Evolutionary conservation across 2,329 filamentous ascomycete species (phyloP).

Genomic region (Paraconiothyrium brasiliense): DNA sequence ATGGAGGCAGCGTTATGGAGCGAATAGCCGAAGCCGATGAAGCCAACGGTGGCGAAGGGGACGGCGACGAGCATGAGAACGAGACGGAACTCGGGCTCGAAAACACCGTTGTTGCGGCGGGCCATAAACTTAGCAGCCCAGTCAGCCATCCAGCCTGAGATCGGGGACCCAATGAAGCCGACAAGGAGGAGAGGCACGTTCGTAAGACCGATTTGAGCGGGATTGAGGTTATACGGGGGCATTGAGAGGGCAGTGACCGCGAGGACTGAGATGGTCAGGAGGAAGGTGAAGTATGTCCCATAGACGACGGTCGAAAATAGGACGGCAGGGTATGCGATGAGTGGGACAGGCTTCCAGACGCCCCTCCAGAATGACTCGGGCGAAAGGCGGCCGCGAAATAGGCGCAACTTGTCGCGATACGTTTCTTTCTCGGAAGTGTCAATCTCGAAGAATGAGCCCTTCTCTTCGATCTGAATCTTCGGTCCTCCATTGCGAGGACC

Average conservation of each 20-base stretch:
- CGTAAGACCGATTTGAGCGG: slow-evolving; percentile 80
- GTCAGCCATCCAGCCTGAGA: slow-evolving; percentile 79
- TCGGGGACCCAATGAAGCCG: slow-evolving; percentile 75
- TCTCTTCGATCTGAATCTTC: slow-evolving; percentile 35
- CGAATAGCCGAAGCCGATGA: slow-evolving; percentile 54
- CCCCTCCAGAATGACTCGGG: slow-evolving; percentile 46
- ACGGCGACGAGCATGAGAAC: slow-evolving; percentile 45
- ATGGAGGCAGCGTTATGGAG: slow-evolving; percentile 40
- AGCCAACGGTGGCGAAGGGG: slow-evolving; percentile 48
- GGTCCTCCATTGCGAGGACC: slow-evolving; percentile 29
- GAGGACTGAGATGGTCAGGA: slow-evolving; percentile 86
- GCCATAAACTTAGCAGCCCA: slow-evolving; percentile 76
- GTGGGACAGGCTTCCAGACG: slow-evolving; percentile 70
- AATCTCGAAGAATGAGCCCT: slow-evolving; percentile 32
- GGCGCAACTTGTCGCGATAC: slow-evolving; percentile 34
- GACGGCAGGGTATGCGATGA: slow-evolving; percentile 86
- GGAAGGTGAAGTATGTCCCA: slow-evolving; percentile 92
- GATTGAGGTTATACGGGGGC: slow-evolving; percentile 81
- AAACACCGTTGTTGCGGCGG: slow-evolving; percentile 78
- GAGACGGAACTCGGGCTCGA: slow-evolving; percentile 87
- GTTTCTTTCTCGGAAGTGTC: slow-evolving; percentile 31
- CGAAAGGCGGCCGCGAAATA: slow-evolving; percentile 43
- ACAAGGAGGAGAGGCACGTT: slow-evolving; percentile 84
- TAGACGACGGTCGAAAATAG: slow-evolving; percentile 84
- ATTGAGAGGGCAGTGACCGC: slow-evolving; percentile 86